Conservation (phyloP, 2,329 filamentous ascomycete genomes). For the Coleophoma crateriformis region DNA sequence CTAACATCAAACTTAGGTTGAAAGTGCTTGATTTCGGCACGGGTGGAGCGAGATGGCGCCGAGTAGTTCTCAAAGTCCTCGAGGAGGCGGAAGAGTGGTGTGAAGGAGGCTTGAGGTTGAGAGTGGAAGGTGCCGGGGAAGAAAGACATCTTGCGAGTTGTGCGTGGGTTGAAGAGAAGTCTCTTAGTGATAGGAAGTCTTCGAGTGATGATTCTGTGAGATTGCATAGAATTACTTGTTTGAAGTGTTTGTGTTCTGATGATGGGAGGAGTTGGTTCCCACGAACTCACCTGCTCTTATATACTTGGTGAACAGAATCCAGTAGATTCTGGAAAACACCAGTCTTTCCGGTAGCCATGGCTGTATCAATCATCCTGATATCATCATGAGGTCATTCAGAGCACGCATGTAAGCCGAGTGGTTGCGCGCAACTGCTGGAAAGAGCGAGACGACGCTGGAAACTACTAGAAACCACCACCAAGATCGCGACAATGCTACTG, state of each 20-base stretch:
- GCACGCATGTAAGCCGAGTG: background rate
- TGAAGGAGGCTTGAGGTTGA: slow-evolving; percentile 40
- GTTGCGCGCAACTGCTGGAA: background rate
- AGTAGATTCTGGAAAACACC: slow-evolving; percentile 9
- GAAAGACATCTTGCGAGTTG: slow-evolving; percentile 49
- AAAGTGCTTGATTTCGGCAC: slow-evolving; percentile 43
- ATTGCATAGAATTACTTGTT: slow-evolving; percentile 15
- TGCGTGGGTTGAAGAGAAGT: slow-evolving; percentile 19
- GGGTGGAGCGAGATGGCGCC: slow-evolving; percentile 6
- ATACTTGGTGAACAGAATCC: slow-evolving; percentile 9
- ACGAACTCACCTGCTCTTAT: slow-evolving; percentile 7
- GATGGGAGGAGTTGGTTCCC: background rate
- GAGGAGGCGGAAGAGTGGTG: slow-evolving; percentile 57
- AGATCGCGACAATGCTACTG: too few relatives aligned
- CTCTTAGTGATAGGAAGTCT: slow-evolving; percentile 10
- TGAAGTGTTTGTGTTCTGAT: slow-evolving; percentile 9
- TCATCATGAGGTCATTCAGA: background rate
- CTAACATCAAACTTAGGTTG: slow-evolving; percentile 74
- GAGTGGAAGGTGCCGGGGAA: slow-evolving; percentile 43
- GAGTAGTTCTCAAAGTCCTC: slow-evolving; percentile 56
- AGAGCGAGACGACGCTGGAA: background rate
- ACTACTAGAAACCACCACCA: background rate
- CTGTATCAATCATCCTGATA: too few relatives aligned
- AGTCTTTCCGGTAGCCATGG: background rate
- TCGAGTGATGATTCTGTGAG: slow-evolving; percentile 13